Percentiles rank a stretch among this genome's conserved stretches.
phyloP scores from a whole-genome alignment of 2,329 filamentous ascomycete genomes.

The Penicillium sp. region DNA sequence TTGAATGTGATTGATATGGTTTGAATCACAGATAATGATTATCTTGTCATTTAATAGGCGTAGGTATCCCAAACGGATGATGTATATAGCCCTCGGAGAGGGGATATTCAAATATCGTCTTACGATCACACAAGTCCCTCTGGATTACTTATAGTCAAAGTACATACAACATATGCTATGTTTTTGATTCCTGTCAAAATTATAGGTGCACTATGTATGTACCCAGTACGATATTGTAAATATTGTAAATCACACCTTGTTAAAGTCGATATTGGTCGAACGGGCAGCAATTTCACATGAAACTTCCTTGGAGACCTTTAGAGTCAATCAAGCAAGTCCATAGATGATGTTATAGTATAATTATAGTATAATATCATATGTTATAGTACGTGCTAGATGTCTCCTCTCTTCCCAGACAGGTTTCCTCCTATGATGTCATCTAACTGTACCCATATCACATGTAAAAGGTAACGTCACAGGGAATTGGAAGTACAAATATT shows the following conservation, averaged over 20 bases:
- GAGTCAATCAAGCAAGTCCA: not conserved
- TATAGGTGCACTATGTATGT: too few relatives aligned
- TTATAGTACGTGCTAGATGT: not conserved
- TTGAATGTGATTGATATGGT: not conserved
- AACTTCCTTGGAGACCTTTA: not conserved
- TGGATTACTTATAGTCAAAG: not conserved
- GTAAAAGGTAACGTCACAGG: constrained; percentile 1
- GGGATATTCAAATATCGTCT: too few relatives aligned
- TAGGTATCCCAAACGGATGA: not conserved
- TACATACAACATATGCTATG: too few relatives aligned
- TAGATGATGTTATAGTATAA: too few relatives aligned
- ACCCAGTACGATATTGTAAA: too few relatives aligned
- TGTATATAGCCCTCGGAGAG: not conserved
- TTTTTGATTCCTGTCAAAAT: too few relatives aligned
- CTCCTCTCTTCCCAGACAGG: not conserved
- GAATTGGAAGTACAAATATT: not conserved
- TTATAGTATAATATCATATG: not conserved
- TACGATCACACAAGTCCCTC: not conserved
- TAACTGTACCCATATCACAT: not conserved
- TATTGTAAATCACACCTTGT: not conserved
- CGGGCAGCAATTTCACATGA: not conserved
- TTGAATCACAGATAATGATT: too few relatives aligned
- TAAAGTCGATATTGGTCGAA: not conserved
- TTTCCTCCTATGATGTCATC: not conserved
- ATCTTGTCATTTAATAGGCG: not conserved